A percentile compares a stretch with the other conserved stretches of the same genome.
These are phyloP conservation scores for Tetramitus jugosus DNA, from an alignment of 208 protist genomes.

Conservation along the genomic window DNA sequence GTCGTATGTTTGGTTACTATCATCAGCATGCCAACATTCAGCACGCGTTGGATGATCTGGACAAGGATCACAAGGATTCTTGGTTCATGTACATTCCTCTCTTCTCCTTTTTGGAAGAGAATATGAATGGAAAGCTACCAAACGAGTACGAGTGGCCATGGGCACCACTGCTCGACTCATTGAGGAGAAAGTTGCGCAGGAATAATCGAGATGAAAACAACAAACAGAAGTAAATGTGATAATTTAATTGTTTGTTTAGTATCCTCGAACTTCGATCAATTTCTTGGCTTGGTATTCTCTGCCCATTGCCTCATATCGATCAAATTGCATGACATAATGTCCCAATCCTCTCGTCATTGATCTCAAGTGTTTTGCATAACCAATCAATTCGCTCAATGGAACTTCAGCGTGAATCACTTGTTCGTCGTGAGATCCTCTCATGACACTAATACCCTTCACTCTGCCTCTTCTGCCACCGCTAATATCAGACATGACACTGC, in stretches of 20 bases:
- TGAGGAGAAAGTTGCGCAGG: too few relatives aligned
- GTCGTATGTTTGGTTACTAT: constrained; percentile 27
- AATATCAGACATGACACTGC: constrained; percentile 7
- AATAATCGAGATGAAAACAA: too few relatives aligned
- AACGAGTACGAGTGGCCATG: not conserved
- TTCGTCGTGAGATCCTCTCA: not conserved
- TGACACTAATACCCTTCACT: not conserved
- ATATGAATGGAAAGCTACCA: not conserved
- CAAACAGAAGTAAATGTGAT: too few relatives aligned
- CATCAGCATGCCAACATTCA: not conserved
- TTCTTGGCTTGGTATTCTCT: not conserved
- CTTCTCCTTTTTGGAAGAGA: not conserved
- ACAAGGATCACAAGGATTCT: not conserved
- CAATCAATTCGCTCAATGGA: constrained; percentile 17
- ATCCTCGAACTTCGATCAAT: not conserved
- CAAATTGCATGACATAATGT: too few relatives aligned
- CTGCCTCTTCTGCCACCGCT: not conserved
- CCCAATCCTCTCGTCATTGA: not conserved
- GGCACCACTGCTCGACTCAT: too few relatives aligned
- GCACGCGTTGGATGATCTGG: not conserved
- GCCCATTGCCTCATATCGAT: not conserved
- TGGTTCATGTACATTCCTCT: not conserved
- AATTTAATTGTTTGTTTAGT: too few relatives aligned
- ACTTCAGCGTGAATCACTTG: constrained; percentile 12
- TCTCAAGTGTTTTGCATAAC: constrained; percentile 7